Evolutionary conservation across 371 early-diverging fungal genomes (phyloP), one percentile per base, ranked within the genome.

Genomic region (Choanephora cucurbitarum): DNA sequence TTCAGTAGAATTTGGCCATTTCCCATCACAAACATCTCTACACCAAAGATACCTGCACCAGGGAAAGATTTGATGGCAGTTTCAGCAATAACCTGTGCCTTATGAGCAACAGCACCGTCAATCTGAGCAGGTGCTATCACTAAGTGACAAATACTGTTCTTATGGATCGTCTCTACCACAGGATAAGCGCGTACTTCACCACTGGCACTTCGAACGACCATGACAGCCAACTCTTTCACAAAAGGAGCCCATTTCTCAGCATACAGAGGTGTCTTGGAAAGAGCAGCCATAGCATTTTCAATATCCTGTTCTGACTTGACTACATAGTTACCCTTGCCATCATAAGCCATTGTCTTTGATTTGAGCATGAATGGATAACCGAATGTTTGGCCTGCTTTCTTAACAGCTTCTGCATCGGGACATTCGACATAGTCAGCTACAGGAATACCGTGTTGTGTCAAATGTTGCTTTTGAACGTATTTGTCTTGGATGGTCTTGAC

Each of bases 341-440:
- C 98, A 67, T 98, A 98, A n/a, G 98, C 97, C 64, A 91, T 71
- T 3, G 88, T 89, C 67, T 90, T 91, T 55, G 91, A 83, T 73
- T 98, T 98, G 43, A 98, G 83, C 92, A 98, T 94, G 57, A 95
- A 75, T 2, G 98, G 98, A 58, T 86, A 95, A 1, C 95, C 95
- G 66, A 89, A 95, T 49, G 69, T 61, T 24, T 79, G 41, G 19
- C 79, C 86, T 9, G 86, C 90, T 1, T 51, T 57, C 40, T 61
- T 64, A 17, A 82, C 80, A 40, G 81, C 86, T 8, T 74, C 73
- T 17, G 72, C 61, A 49, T 73, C 60, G 17, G 72, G 68, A 11
- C 80, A 81, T 46, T 86, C 91, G 42, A 72, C 55, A 63, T 84
- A 93, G 13, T 84, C 88, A 4, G 94, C 84, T 8, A 94, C 75